Evolutionary conservation across 2,329 filamentous ascomycete species (phyloP), one percentile per base, ranked within the genome.

Genomic region (Cladosporium sp.): DNA sequence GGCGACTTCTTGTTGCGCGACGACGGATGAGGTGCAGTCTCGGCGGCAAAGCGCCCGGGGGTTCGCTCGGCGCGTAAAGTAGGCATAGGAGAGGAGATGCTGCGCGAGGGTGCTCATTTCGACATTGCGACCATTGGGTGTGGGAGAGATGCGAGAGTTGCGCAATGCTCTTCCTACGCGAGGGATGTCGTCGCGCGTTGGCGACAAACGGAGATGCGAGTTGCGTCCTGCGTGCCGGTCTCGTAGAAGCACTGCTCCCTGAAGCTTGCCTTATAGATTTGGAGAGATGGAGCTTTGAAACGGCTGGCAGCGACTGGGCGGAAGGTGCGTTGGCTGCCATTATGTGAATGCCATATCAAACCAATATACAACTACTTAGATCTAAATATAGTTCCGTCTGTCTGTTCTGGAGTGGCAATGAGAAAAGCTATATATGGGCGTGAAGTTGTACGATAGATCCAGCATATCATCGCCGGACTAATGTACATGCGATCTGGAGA

Each of bases 231-330:
- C 30, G 49, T n/a, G 48, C 25, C 26, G 48, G 48, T 28, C 51
- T 54, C n/a, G 51, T 54, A 11, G 26, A 11, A 32, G 56, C 32
- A 16, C 23, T 58, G 54, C 58, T 60, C 58, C 58, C 58, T 60
- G 46, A 62, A 59, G 59, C 59, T 54, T 54, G 58, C 46, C 28
- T 51, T 49, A 23, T n/a, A n/a, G n/a, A 30, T 53, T 53, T 30
- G 49, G 48, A 48, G 46, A 59, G 23, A 28, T 26, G 25, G 34
- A 62, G 58, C 59, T 62, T 61, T 28, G 48, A 62, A 62, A 48
- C 43, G 43, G 26, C 48, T 48, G 58, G 32, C 32, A 39, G 36
- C 23, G 23, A 28, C 36, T 54, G 51, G 51, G 26, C 51, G 32
- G 39, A 8, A 46, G 39, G 39, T 46, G 39, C 39, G 7, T 23